These are phyloP conservation scores for Nothopassalora personata DNA, from an alignment of 2,329 filamentous ascomycete genomes.

Conservation along the genomic window DNA sequence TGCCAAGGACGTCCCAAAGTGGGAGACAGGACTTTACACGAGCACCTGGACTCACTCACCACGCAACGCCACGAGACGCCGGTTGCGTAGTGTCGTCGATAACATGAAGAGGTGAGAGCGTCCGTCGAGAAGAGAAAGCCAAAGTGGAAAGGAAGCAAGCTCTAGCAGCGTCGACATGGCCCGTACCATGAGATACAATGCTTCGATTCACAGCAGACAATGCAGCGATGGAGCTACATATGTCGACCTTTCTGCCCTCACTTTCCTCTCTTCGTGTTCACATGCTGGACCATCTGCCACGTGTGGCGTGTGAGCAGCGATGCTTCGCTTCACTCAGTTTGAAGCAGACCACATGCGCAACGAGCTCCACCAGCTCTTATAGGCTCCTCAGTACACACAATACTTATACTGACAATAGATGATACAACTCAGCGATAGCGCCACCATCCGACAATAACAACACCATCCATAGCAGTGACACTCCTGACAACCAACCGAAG, in stretches of 20 bases:
- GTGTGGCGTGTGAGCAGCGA: not conserved
- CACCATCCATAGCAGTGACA: not conserved
- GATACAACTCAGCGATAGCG: not conserved
- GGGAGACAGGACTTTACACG: not conserved
- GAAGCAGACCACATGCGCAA: not conserved
- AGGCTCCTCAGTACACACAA: not conserved
- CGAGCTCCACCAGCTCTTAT: not conserved
- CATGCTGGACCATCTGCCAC: not conserved
- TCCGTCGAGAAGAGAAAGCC: constrained; percentile 60
- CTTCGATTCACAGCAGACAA: not conserved
- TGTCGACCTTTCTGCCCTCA: not conserved
- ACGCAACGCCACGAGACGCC: no score
- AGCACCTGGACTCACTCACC: no score
- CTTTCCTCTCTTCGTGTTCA: not conserved
- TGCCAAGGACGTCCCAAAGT: not conserved
- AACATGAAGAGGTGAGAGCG: constrained; percentile 46
- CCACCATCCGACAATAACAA: not conserved
- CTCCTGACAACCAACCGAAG: not conserved
- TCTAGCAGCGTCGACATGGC: not conserved
- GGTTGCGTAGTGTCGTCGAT: no score
- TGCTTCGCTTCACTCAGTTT: not conserved
- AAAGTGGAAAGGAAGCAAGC: constrained; percentile 15
- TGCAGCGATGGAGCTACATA: not conserved
- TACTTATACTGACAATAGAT: not conserved
- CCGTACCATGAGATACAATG: not conserved